Evolutionary conservation across 495 filamentous ascomycete genomes (phyloP).

Genomic region (Monascus purpureus): DNA sequence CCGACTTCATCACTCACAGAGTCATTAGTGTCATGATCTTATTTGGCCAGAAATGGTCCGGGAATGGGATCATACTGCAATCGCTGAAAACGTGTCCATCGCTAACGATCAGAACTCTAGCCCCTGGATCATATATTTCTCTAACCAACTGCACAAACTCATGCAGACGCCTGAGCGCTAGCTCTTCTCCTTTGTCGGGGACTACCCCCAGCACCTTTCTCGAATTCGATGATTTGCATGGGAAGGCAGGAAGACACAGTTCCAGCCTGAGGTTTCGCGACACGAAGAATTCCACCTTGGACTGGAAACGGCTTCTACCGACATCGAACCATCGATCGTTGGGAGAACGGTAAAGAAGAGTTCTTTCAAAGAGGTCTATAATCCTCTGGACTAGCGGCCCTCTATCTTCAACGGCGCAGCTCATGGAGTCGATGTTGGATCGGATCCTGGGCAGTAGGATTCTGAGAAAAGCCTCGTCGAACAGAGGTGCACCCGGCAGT

Average conservation of each 20-base stretch:
- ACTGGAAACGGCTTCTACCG: constrained; percentile 6
- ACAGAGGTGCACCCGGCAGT: too few species aligned
- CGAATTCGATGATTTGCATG: constrained; percentile 36
- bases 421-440: too few species aligned
- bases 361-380: too few species aligned
- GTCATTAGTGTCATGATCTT: too few species aligned
- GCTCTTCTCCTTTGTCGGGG: constrained; percentile 35
- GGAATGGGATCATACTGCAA: constrained; percentile 28
- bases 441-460: too few species aligned
- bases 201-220: constrained; percentile 28
- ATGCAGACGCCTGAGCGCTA: constrained; percentile 30
- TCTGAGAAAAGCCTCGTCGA: too few species aligned
- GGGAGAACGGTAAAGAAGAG: not conserved
- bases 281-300: constrained; percentile 12
- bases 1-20: constrained; percentile 30
- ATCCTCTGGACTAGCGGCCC: too few species aligned
- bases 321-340: constrained; percentile 2
- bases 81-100: constrained; percentile 22
- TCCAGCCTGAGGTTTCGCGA: constrained; percentile 9
- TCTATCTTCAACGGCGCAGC: too few species aligned
- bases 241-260: constrained; percentile 31
- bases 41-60: constrained; percentile 26
- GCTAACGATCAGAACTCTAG: constrained; percentile 30
- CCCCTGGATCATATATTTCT: constrained; percentile 28
- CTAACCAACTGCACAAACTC: constrained; percentile 20